Conservation (phyloP, 2,329 filamentous ascomycete genomes). For the Cladosporium halotolerans region DNA sequence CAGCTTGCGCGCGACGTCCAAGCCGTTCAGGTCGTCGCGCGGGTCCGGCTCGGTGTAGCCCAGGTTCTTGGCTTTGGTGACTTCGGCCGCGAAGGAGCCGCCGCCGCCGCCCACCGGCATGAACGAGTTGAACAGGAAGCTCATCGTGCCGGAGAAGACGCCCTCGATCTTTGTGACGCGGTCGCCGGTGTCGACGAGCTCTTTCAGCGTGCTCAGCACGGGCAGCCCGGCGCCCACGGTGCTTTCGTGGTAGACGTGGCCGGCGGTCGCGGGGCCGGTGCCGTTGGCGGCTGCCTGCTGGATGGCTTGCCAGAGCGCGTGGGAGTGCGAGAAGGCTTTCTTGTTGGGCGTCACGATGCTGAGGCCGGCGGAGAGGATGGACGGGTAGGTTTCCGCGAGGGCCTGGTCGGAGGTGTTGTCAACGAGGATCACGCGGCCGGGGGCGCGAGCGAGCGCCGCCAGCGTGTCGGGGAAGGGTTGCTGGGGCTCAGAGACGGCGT, state of each 20-base stretch:
- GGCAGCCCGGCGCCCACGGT: conserved; percentile 90
- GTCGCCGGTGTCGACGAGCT: conserved; percentile 91
- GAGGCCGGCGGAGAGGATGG: conserved; percentile 73
- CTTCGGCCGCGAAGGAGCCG: conserved; percentile 84
- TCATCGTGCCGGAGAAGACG: conserved; percentile 96
- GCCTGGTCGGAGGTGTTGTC: conserved; percentile 94
- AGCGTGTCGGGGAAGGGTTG: conserved; percentile 65
- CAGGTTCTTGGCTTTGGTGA: conserved; percentile 83
- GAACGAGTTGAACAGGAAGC: conserved; percentile 96
- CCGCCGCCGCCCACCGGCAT: conserved; percentile 70
- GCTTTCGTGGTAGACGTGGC: conserved; percentile 90
- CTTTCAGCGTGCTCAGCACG: conserved; percentile 86
- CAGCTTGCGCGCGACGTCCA: conserved; percentile 90
- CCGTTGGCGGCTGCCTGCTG: conserved; percentile 66
- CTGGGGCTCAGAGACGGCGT: conserved; percentile 44
- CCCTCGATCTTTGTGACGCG: conserved; percentile 88
- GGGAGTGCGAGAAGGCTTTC: conserved; percentile 85
- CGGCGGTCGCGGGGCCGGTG: conserved; percentile 41
- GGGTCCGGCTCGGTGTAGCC: conserved; percentile 91
- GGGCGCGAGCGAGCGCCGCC: conserved; percentile 70
- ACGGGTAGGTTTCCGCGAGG: conserved; percentile 75
- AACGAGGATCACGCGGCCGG: conserved; percentile 73
- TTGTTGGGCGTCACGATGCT: conserved; percentile 96
- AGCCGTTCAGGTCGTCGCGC: conserved; percentile 76
- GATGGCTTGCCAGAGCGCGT: conserved; percentile 80